Percentiles rank a stretch among this genome's conserved stretches.
These are phyloP conservation scores for Scheffersomyces stambukii DNA, from an alignment of 1,139 yeast species.

Conservation along the genomic window DNA sequence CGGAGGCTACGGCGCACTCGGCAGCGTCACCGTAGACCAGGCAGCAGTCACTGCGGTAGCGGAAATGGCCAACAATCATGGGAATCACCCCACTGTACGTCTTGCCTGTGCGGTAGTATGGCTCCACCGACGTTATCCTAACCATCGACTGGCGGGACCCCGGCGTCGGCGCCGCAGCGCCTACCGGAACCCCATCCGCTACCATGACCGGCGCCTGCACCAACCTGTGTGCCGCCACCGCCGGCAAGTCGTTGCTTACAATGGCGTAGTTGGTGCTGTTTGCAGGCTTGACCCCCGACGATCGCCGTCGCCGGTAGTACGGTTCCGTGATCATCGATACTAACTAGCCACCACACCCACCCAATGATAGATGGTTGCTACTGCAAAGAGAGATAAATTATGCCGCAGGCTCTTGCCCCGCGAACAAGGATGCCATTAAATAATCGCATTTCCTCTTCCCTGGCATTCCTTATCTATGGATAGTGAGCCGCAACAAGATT, in stretches of 20 bases:
- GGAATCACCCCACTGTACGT: constrained; percentile 8
- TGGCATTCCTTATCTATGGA: too few species aligned
- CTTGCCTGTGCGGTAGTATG: constrained; percentile 7
- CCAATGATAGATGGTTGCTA: too few species aligned
- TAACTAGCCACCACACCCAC: too few species aligned
- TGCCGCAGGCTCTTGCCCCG: too few species aligned
- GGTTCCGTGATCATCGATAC: constrained; percentile 11
- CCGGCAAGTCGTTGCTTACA: constrained; percentile 8
- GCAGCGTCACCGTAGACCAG: constrained; percentile 5
- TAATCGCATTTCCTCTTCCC: too few species aligned
- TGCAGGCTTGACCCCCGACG: constrained; percentile 7
- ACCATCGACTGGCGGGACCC: neutral
- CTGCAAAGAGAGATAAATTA: too few species aligned
- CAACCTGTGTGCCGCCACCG: constrained; percentile 2
- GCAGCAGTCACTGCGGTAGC: constrained; percentile 6
- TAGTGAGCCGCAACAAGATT: too few species aligned
- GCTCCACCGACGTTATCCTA: constrained; percentile 8
- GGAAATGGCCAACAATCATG: constrained; percentile 5
- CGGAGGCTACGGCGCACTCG: constrained; percentile 12
- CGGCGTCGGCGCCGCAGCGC: neutral
- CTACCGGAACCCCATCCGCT: too few species aligned
- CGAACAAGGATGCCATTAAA: too few species aligned
- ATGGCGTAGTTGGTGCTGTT: constrained; percentile 6
- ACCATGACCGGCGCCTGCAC: constrained; percentile 7
- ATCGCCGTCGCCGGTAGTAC: constrained; percentile 6